These are phyloP conservation scores for Euphorbia tirucalli DNA, from an alignment of 345 rosid species.

Conservation along the genomic window DNA sequence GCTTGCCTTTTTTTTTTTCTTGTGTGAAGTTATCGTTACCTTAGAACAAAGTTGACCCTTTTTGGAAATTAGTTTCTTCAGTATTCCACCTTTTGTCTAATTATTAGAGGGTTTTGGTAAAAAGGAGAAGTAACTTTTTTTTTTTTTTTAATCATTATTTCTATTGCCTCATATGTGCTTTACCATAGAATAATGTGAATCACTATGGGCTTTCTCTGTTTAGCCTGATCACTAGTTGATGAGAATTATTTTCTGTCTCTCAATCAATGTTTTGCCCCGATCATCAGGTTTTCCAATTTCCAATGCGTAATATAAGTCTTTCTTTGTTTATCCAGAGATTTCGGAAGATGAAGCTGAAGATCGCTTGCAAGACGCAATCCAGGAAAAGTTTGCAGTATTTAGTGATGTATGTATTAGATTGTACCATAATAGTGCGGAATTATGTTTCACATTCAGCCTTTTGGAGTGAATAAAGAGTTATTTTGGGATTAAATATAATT, in stretches of 20 bases:
- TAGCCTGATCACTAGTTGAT: neutral
- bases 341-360: slow-evolving; percentile 99
- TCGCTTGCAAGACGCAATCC: slow-evolving; percentile 87
- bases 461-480: neutral
- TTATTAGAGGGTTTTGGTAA: slow-evolving; percentile 1
- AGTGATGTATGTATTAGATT: slow-evolving; percentile 70
- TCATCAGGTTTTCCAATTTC: slow-evolving; percentile 1
- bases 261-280: slow-evolving; percentile 7
- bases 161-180: neutral
- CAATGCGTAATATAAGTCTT: slow-evolving; percentile 14
- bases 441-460: neutral
- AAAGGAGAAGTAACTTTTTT: neutral
- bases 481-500: neutral
- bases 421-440: slow-evolving; percentile 17
- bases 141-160: neutral
- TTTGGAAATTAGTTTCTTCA: neutral
- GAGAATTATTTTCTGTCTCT: neutral
- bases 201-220: neutral
- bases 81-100: neutral
- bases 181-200: neutral
- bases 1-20: neutral
- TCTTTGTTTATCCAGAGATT: slow-evolving; percentile 60
- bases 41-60: neutral
- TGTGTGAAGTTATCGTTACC: neutral
- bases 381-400: slow-evolving; percentile 93